Base-by-base conservation (phyloP, 176 grass and related monocot species). In the Pontederia crassipes region DNA sequence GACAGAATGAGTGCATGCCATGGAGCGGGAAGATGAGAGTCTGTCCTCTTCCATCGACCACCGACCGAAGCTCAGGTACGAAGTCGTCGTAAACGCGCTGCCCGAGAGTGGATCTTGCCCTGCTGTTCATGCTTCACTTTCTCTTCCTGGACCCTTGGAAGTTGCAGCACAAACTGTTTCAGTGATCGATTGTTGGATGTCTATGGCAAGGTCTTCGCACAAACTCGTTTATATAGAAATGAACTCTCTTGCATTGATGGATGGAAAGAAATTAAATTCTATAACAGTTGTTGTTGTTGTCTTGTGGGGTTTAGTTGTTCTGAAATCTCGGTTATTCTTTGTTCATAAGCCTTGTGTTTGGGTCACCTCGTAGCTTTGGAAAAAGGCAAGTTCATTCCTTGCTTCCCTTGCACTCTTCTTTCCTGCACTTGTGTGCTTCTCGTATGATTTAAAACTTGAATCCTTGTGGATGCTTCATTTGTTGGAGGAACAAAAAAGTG, bases 81-180 rank as follows among this genome's bases (percentile, higher is more conserved):
- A 89, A 86, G 62, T 89, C 85, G 13, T 85, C 73, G 57, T 81
- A 89, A 49, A 28, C 61, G n/a, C 68, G 81, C 24, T 50, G 59
- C 11, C 2, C 8, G 58, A 17, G 10, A 48, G 29, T 14, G 53
- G 54, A 14, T 8, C 52, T 50, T 47, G 9, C 49, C 49, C n/a
- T 17, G 26, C 46, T 49, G 50, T 57, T 47, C 68, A 64, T 72
- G 57, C 11, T 59, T 16, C 51, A 8, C n/a, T 16, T 24, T 24
- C n/a, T 16, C n/a, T 16, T 16, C 5, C n/a, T 12, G n/a, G 14
- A 54, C 11, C 51, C 14, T 54, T 40, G 6, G 32, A 40, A 40
- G 32, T 54, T 40, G 12, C 51, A 54, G 51, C n/a, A 15, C n/a
- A 16, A 12, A 6, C 14, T 16, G 14, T 54, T 54, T 16, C 51